These are phyloP conservation scores for Mycosarcoma mackinlayi DNA, from an alignment of 1,284 basidiomycete genomes.

Conservation along the genomic window DNA sequence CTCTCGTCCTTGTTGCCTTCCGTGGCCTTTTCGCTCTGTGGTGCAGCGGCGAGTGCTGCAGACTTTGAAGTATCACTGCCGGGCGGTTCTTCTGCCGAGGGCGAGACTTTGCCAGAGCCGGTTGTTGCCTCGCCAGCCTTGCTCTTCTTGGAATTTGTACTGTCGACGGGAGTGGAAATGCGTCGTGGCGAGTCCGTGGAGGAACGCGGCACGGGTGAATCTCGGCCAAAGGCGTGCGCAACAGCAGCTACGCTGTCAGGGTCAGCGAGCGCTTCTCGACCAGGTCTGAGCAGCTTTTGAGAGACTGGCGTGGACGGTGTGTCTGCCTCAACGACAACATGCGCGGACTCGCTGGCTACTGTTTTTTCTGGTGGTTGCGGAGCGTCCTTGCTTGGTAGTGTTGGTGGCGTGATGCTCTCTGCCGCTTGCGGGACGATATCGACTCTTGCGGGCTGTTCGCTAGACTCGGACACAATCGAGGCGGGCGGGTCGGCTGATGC, in stretches of 20 bases:
- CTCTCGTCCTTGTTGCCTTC: slow-evolving; percentile 1
- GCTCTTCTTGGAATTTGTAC: neutral
- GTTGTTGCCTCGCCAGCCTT: too few relatives aligned
- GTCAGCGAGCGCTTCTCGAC: slow-evolving; percentile 40
- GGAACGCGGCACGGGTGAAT: slow-evolving; percentile 37
- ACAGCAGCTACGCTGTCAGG: slow-evolving; percentile 49
- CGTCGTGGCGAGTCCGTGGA: slow-evolving; percentile 26
- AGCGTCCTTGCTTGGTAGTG: slow-evolving; percentile 18
- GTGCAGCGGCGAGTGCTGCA: neutral
- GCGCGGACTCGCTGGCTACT: too few relatives aligned
- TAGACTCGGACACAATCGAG: neutral
- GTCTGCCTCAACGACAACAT: neutral
- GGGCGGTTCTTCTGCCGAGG: neutral
- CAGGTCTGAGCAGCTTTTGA: slow-evolving; percentile 2
- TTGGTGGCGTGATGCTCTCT: slow-evolving; percentile 12
- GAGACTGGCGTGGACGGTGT: slow-evolving; percentile 8
- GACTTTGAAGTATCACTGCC: neutral
- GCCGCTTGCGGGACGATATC: neutral
- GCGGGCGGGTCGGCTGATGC: neutral
- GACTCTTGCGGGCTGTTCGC: neutral
- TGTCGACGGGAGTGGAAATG: slow-evolving; percentile 15
- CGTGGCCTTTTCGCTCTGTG: neutral
- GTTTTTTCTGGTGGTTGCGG: slow-evolving; percentile 18
- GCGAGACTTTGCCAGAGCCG: neutral
- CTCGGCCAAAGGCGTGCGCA: slow-evolving; percentile 50